Evolutionary conservation across 345 rosid species (phyloP), one percentile per base, ranked within the genome.

Genomic region (Lepidium sativum): DNA sequence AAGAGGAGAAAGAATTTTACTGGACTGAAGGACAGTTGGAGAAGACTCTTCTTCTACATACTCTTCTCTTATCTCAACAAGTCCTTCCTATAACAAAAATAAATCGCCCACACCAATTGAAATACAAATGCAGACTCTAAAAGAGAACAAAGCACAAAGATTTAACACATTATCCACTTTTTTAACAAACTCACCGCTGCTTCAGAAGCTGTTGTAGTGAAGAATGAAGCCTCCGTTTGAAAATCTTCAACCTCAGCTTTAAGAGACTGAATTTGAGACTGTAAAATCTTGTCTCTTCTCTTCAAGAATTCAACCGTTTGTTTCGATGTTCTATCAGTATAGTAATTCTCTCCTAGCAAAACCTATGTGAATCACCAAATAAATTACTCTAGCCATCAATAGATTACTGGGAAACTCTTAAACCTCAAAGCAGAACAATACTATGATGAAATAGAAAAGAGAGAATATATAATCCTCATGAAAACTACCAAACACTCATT

Each of bases 31-130:
- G 62, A 72, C 17, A 66, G 49, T 18, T 3, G 23, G 73, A 71
- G 82, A 73, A 29, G 16, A 40, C 49, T 5, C 72, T 64, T 78
- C 82, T 8, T 59, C 52, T 58, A 44, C 81, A 75, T 83, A 81
- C 50, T 90, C 91, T 80, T 92, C 98, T 62, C 81, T 84, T 67
- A 94, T 94, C 85, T 90, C 99, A 65, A 90, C 82, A 68, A 94
- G 80, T 45, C 90, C 99, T 42, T 88, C 97, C 99, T 90, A 75
- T 17, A 47, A 20, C 32, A 65, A 55, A 55, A 17, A n/a, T n/a
- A 3, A 9, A 17, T 23, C n/a, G 6, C 32, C 25, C 47, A 63
- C 20, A 39, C 14, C 4, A 5, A 18, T 14, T 21, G 15, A 58
- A 21, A 16, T 41, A 11, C 34, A 29, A 6, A 41, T 25, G 16